phyloP scores from a whole-genome alignment of 2,329 filamentous ascomycete species.

The Fusarium albidum region DNA sequence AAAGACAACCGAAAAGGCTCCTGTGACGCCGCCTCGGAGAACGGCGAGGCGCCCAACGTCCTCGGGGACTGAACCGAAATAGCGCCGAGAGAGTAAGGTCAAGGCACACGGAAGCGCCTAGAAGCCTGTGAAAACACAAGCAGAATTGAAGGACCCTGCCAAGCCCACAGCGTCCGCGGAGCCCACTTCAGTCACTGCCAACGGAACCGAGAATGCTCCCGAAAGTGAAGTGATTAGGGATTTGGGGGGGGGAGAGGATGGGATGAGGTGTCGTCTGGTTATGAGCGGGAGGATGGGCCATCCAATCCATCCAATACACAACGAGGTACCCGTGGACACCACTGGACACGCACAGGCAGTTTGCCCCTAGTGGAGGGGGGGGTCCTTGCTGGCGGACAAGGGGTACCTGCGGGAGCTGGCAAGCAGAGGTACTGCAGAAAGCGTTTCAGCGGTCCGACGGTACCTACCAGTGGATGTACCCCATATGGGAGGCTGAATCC shows the following conservation, averaged over 20 bases:
- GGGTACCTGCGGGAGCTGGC: slow-evolving; percentile 27
- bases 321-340: slow-evolving; percentile 15
- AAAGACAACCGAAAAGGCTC: slow-evolving; percentile 71
- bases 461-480: slow-evolving; percentile 30
- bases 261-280: slow-evolving; percentile 34
- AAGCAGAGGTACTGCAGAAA: slow-evolving; percentile 25
- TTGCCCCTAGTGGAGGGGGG: slow-evolving; percentile 34
- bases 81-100: slow-evolving; percentile 33
- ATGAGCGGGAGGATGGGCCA: slow-evolving; percentile 22
- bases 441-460: slow-evolving; percentile 22
- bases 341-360: neutral
- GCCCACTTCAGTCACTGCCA: slow-evolving; percentile 3
- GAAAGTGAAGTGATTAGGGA: slow-evolving; percentile 20
- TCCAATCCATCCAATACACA: slow-evolving; percentile 29
- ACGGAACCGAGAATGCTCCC: slow-evolving; percentile 7
- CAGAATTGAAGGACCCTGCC: slow-evolving; percentile 8
- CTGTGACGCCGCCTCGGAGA: slow-evolving; percentile 59
- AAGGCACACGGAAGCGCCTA: slow-evolving; percentile 38
- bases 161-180: slow-evolving; percentile 16
- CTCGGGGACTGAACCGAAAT: slow-evolving; percentile 27
- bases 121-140: slow-evolving; percentile 22
- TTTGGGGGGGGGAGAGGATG: slow-evolving; percentile 29
- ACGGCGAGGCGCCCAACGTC: slow-evolving; percentile 35
- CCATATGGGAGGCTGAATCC: slow-evolving; percentile 16
- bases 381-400: slow-evolving; percentile 25